These are phyloP conservation scores for Neodidymelliopsis sp. DNA, from an alignment of 2,329 filamentous ascomycete genomes.

Conservation along the genomic window DNA sequence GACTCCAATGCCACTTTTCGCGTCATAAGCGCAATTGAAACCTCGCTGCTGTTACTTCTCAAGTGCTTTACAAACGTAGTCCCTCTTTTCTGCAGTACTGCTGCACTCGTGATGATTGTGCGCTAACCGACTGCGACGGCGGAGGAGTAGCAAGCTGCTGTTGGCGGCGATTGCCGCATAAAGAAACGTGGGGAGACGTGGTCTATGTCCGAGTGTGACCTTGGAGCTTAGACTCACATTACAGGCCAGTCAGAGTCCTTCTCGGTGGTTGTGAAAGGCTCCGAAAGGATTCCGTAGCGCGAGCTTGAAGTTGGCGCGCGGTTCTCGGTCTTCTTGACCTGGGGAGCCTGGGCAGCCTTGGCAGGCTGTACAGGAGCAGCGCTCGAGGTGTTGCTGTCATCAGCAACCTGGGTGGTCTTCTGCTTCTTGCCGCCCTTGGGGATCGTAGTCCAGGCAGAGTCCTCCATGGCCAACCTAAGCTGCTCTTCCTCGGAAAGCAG, in stretches of 20 bases:
- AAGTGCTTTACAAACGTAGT: constrained; percentile 18
- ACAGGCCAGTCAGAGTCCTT: constrained; percentile 54
- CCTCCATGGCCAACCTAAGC: constrained; percentile 58
- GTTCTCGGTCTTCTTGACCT: constrained; percentile 35
- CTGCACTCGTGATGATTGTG: constrained; percentile 1
- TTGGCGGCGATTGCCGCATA: background rate
- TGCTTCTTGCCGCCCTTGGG: constrained; percentile 62
- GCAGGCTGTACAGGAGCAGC: constrained; percentile 30
- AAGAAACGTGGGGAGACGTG: background rate
- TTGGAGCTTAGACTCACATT: constrained; percentile 31
- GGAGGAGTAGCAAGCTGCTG: background rate
- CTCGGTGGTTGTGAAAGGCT: constrained; percentile 31
- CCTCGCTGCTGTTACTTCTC: constrained; percentile 16
- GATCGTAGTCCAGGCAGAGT: constrained; percentile 68
- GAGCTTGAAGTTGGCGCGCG: constrained; percentile 33
- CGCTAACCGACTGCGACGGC: background rate
- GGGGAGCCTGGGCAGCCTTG: constrained; percentile 27
- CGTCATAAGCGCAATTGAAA: constrained; percentile 4
- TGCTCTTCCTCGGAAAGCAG: constrained; percentile 69
- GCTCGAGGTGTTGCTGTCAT: constrained; percentile 47
- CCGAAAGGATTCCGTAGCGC: constrained; percentile 40
- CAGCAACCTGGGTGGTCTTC: constrained; percentile 55
- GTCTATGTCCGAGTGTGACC: background rate
- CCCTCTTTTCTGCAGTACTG: constrained; percentile 3
- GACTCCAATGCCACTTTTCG: constrained; percentile 15